Percentiles rank a stretch among this genome's conserved stretches.
Conservation (phyloP, 2,329 filamentous ascomycete genomes). For the Ophiostoma tasmaniense region DNA sequence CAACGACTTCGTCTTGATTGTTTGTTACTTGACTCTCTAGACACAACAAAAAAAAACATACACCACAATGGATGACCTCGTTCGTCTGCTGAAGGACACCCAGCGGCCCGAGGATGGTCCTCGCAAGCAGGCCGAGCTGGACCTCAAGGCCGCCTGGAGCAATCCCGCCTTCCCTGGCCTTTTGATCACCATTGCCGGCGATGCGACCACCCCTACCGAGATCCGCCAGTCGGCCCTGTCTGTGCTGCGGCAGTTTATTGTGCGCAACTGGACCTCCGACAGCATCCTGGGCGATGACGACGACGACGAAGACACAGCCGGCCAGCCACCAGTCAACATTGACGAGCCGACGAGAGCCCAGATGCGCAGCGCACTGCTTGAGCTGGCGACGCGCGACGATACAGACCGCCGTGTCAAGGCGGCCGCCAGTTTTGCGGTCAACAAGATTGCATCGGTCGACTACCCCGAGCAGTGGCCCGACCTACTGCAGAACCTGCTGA, state of each 20-base stretch:
- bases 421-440: slow-evolving; percentile 71
- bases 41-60: not conserved
- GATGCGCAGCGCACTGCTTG: slow-evolving; percentile 65
- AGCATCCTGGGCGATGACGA: slow-evolving; percentile 63
- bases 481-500: slow-evolving; percentile 71
- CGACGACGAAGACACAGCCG: slow-evolving; percentile 53
- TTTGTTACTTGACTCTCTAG: not conserved
- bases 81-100: slow-evolving; percentile 78
- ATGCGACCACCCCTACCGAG: slow-evolving; percentile 61
- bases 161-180: slow-evolving; percentile 67
- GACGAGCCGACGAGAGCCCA: slow-evolving; percentile 64
- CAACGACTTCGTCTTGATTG: not conserved
- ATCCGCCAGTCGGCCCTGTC: slow-evolving; percentile 79
- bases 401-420: slow-evolving; percentile 80
- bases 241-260: slow-evolving; percentile 72
- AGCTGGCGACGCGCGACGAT: slow-evolving; percentile 64
- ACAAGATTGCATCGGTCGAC: slow-evolving; percentile 88
- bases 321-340: slow-evolving; percentile 43
- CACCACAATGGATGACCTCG: slow-evolving; percentile 76
- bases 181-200: slow-evolving; percentile 71
- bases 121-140: slow-evolving; percentile 78
- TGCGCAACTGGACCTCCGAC: slow-evolving; percentile 72
- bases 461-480: slow-evolving; percentile 94
- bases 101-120: slow-evolving; percentile 67
- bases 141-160: slow-evolving; percentile 62